phyloP scores from a whole-genome alignment of 495 filamentous ascomycete genomes.

The Bombardia bombarda region DNA sequence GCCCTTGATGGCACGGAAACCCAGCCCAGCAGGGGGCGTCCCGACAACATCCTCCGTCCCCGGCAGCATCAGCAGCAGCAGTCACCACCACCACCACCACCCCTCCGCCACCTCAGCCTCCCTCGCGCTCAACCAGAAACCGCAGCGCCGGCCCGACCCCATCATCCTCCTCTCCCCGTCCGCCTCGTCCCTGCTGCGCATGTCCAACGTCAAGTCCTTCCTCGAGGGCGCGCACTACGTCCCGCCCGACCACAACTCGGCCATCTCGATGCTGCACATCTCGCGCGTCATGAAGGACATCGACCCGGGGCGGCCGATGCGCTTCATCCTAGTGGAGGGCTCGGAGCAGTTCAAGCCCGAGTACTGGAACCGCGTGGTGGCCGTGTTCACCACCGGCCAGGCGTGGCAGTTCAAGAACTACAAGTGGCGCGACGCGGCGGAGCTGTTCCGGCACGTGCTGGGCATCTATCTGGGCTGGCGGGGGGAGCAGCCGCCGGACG shows the following conservation, averaged over 20 bases:
- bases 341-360: constrained; percentile 94
- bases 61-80: no score
- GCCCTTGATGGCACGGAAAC: constrained; percentile 64
- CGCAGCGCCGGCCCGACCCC: constrained; percentile 64
- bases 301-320: constrained; percentile 61
- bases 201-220: constrained; percentile 95
- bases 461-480: constrained; percentile 90
- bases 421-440: constrained; percentile 84
- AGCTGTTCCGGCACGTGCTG: constrained; percentile 79
- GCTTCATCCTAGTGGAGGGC: constrained; percentile 91
- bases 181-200: constrained; percentile 90
- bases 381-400: constrained; percentile 96
- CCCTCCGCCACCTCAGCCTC: no score
- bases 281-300: constrained; percentile 70
- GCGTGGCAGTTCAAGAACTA: constrained; percentile 98
- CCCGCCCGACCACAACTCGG: constrained; percentile 59
- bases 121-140: constrained; percentile 41
- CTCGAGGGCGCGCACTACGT: constrained; percentile 78
- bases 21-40: constrained; percentile 24
- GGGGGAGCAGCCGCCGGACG: constrained; percentile 69
- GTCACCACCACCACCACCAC: no score
- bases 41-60: constrained; percentile 27
- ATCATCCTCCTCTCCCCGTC: constrained; percentile 99
- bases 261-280: constrained; percentile 75
- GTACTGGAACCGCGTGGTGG: constrained; percentile 94